A percentile compares a stretch with the other conserved stretches of the same genome.
These are phyloP conservation scores for Moricandia moricandioides DNA, from an alignment of 345 rosid species.

Conservation along the genomic window DNA sequence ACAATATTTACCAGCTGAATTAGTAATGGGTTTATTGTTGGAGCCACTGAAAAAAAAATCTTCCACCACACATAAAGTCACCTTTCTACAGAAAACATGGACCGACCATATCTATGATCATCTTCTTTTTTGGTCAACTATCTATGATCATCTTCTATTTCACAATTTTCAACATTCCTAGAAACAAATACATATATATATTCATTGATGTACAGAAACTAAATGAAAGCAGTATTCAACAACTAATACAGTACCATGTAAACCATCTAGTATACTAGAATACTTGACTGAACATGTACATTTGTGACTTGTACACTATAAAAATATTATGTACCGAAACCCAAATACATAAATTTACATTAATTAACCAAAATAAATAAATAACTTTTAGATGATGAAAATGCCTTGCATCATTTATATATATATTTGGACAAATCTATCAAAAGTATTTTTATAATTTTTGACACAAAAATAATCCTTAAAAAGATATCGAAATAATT, in stretches of 20 bases:
- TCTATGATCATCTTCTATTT: not conserved
- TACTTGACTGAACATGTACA: not conserved
- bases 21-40: constrained; percentile 1
- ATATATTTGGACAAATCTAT: no score
- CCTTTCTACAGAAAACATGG: constrained; percentile 8
- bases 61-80: constrained; percentile 32
- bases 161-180: constrained; percentile 11
- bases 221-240: not conserved
- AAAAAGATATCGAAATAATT: no score
- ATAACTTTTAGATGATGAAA: not conserved
- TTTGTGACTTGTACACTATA: not conserved
- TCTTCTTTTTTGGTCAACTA: no score
- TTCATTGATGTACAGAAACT: no score
- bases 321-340: not conserved
- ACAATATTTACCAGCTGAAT: not conserved
- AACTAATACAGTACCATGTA: not conserved
- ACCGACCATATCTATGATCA: constrained; percentile 27
- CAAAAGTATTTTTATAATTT: no score
- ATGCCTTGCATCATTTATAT: not conserved
- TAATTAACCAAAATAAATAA: not conserved
- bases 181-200: not conserved
- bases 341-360: not conserved
- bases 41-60: not conserved
- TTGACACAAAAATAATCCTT: no score
- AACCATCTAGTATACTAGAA: not conserved